Percentiles rank a stretch among this genome's conserved stretches.
Evolutionary conservation across 2,329 filamentous ascomycete genomes (phyloP).

Genomic region (Dothistroma septosporum): DNA sequence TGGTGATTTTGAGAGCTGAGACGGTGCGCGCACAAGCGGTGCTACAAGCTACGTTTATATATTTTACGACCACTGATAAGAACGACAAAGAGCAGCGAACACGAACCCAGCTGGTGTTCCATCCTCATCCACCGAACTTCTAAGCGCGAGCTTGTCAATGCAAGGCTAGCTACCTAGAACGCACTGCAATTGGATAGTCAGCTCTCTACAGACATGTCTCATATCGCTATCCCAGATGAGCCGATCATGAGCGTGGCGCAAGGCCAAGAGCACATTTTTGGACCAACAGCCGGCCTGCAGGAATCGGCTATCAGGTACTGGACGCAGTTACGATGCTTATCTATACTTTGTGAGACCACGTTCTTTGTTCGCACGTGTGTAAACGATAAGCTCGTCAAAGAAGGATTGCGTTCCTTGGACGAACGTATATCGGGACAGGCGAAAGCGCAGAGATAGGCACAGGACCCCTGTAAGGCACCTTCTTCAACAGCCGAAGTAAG

Average conservation of each 20-base stretch:
- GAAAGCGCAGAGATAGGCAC: background rate
- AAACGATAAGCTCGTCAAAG: background rate
- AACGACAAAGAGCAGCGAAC: background rate
- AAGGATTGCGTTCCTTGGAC: background rate
- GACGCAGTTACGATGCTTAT: background rate
- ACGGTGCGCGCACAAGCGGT: background rate
- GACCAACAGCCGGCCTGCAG: background rate
- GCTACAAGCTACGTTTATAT: background rate
- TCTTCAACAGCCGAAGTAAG: background rate
- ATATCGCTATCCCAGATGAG: background rate
- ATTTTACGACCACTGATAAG: background rate
- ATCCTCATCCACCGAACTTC: background rate
- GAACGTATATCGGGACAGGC: background rate
- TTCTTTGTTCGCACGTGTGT: background rate
- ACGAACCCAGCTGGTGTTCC: background rate
- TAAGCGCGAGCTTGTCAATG: background rate
- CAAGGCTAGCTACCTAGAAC: background rate
- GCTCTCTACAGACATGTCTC: background rate
- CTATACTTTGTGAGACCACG: background rate
- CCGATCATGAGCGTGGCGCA: background rate
- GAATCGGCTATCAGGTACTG: background rate
- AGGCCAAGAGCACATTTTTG: background rate
- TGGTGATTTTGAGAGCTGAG: background rate
- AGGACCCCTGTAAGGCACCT: background rate
- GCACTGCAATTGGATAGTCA: background rate